Base-by-base conservation (phyloP, 257 asterid species). In the Solanum phureja region DNA sequence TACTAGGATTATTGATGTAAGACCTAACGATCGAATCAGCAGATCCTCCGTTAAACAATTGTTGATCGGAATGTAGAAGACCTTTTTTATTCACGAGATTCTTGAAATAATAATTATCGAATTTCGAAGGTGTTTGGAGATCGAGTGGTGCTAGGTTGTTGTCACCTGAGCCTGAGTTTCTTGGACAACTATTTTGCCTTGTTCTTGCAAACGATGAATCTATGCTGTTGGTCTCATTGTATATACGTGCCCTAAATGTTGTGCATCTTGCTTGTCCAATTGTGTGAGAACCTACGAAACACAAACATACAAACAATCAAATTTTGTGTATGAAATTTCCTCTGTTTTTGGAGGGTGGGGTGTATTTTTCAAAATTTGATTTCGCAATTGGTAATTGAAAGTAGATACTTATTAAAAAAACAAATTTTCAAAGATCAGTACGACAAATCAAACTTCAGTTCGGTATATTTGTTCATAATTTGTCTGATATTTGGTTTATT, bases 181-280 rank as follows among this genome's bases (percentile, higher is more conserved):
- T 90, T 0, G 99, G 99, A 88, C 99, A 97, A 83, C 89, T 93
- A 23, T 77, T 66, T 85, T 84, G 92, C 85, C 95, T 92, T 3
- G 93, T 87, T 31, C 29, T 85, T 5, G 98, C 98, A 0, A 95
- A 73, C 4, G 97, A 88, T 11, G 88, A 4, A 44, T 97, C 97
- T 52, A 95, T 6, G 91, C 71, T 82, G 62, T 88, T 95, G 60
- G 93, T 92, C 33, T 97, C 98, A 77, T 94, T 95, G 95, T 95
- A 95, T 46, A 97, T 90, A 2, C 98, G 94, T 2, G 95, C 92
- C 49, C 98, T 90, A 89, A 97, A 97, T 75, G 73, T 89, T 3
- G 98, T 95, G 91, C 99, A 97, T 71, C 98, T 91, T 75, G 98
- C 98, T 85, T 89, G 95, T 62, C 99, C 99, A 38, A 97, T 95